phyloP scores from a whole-genome alignment of 2,329 filamentous ascomycete species.

The Aspergillus bombycis region DNA sequence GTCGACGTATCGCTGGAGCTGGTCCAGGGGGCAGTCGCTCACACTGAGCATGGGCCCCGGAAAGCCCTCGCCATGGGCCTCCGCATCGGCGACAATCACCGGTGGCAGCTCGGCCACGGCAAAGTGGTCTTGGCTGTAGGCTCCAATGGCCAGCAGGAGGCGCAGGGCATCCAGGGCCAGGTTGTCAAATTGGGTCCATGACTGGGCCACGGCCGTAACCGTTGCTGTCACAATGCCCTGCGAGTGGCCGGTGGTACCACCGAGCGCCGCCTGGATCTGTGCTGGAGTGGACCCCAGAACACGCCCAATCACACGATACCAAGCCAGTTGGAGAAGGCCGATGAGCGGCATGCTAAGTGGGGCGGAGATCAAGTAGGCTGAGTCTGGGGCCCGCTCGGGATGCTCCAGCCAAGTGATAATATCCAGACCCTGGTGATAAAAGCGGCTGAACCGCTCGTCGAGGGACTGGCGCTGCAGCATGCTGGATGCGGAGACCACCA shows the following conservation, averaged over 20 bases:
- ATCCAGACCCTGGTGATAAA: slow-evolving; percentile 32
- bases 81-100: slow-evolving; percentile 63
- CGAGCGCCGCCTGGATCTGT: not conserved
- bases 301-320: not conserved
- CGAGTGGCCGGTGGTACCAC: slow-evolving; percentile 89
- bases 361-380: slow-evolving; percentile 37
- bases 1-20: slow-evolving; percentile 95
- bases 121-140: slow-evolving; percentile 58
- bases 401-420: slow-evolving; percentile 29
- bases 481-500: slow-evolving; percentile 9
- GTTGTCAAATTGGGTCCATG: slow-evolving; percentile 89
- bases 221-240: slow-evolving; percentile 95
- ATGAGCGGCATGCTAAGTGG: slow-evolving; percentile 44
- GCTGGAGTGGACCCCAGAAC: not conserved
- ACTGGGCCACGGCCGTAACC: slow-evolving; percentile 83
- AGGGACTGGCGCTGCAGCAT: slow-evolving; percentile 10
- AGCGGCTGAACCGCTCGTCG: not conserved
- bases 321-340: slow-evolving; percentile 33
- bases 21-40: slow-evolving; percentile 81
- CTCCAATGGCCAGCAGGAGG: slow-evolving; percentile 97
- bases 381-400: slow-evolving; percentile 31
- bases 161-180: slow-evolving; percentile 79
- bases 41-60: slow-evolving; percentile 98
- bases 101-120: not conserved
- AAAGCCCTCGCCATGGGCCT: slow-evolving; percentile 90